phyloP scores from a whole-genome alignment of 805 yeast species.

The Wickerhamomyces hampshirensis region DNA sequence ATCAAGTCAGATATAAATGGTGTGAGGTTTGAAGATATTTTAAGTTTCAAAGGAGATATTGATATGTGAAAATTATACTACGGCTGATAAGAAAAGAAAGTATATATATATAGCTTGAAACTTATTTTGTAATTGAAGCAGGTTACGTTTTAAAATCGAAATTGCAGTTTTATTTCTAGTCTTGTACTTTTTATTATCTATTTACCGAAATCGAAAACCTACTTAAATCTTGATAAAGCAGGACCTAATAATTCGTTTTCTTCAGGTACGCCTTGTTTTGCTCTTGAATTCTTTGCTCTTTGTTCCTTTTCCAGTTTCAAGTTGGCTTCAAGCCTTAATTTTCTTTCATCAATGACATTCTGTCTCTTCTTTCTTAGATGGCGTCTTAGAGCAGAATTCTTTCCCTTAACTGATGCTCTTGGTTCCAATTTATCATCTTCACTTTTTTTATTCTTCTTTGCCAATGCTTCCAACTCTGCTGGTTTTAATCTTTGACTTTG shows the following conservation, averaged over 20 bases:
- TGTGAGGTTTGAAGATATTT: constrained; percentile 52
- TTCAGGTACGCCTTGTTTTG: constrained; percentile 45
- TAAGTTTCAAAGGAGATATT: constrained; percentile 62
- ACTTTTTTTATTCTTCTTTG: constrained; percentile 30
- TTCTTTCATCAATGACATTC: constrained; percentile 84
- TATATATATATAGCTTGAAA: too few species aligned
- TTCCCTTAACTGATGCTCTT: constrained; percentile 67
- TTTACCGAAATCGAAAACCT: too few species aligned
- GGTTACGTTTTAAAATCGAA: too few species aligned
- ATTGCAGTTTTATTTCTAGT: too few species aligned
- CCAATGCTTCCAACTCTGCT: constrained; percentile 44
- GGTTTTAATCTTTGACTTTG: constrained; percentile 59
- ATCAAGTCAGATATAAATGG: constrained; percentile 48
- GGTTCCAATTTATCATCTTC: constrained; percentile 38
- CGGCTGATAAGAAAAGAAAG: too few species aligned
- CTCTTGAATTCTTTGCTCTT: constrained; percentile 47
- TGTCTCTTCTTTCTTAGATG: constrained; percentile 77
- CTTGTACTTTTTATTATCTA: too few species aligned
- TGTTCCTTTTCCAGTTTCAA: constrained; percentile 68
- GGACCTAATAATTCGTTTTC: constrained; percentile 38
- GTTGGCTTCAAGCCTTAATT: constrained; percentile 68
- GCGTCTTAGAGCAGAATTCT: constrained; percentile 78
- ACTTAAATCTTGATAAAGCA: constrained; percentile 36
- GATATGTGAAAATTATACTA: constrained; percentile 30
- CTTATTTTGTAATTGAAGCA: too few species aligned